Evolutionary conservation across 2,329 filamentous ascomycete species (phyloP), one percentile per base, ranked within the genome.

Genomic region (Fusarium sp.): DNA sequence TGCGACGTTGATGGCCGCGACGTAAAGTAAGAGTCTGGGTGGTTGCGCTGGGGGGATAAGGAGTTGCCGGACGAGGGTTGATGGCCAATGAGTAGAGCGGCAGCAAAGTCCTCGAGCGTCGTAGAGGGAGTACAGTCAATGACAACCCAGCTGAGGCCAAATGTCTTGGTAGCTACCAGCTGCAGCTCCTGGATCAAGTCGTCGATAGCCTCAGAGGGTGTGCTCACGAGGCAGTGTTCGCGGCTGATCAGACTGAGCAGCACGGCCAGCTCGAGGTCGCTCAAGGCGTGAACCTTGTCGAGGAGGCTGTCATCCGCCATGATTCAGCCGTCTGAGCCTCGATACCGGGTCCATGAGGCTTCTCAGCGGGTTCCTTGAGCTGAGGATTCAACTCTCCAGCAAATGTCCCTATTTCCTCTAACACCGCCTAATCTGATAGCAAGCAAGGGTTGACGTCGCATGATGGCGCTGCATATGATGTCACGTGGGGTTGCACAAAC

Each of bases 171-270:
- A 62, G 90, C 89, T 57, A 95, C 92, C 76, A 96, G 82, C 68
- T 89, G 87, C 23, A 97, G 83, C 79, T 97, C 94, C 55, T 89
- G 86, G 44, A 91, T 86, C n/a, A 97, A 84, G 70, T 90, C 87
- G 78, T 92, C 86, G 60, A 95, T 81, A 55, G 84, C 82, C 37
- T 88, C 82, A 6, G 83, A 78, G 3, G 90, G 88, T 15, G 93
- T 92, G 80, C 94, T 92, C 76, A 98, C 90, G 73, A 98, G 90
- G 82, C 94, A 97, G 80, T 98, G 95, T 79, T 97, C 93, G 71
- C 91, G 88, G 64, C 91, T 90, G 67, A 94, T 87, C 54, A 98
- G 88, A 77, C 92, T 95, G 53, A 98, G 88, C 41, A 98, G 86
- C 13, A 92, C 83, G 27, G 95, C 96, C 64, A 98, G 89, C 82